A percentile compares a stretch with the other conserved stretches of the same genome.
These are phyloP conservation scores for Ramaria rubella DNA, from an alignment of 768 basidiomycete genomes.

Conservation along the genomic window DNA sequence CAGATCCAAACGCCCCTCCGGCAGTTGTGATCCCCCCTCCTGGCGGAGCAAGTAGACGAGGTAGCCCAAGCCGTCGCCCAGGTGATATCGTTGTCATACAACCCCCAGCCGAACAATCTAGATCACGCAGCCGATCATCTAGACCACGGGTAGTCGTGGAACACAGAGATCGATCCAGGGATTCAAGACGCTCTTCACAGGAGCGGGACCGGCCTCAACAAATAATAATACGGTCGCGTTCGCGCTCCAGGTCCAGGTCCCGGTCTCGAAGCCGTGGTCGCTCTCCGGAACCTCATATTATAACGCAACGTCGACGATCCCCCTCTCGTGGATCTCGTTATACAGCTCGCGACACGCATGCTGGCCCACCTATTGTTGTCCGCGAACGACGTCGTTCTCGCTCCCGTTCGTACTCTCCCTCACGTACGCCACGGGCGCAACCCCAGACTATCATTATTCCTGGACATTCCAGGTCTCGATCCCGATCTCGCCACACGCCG, in stretches of 20 bases:
- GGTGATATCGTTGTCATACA: not conserved
- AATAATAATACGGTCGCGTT: not conserved
- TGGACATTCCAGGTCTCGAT: not conserved
- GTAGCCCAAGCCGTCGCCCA: not conserved
- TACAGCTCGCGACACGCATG: not conserved
- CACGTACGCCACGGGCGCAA: not conserved
- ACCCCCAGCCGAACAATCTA: not conserved
- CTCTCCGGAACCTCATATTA: not conserved
- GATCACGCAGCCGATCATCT: not conserved
- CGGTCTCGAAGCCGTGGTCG: not conserved
- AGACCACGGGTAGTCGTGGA: not conserved
- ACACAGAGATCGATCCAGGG: not conserved
- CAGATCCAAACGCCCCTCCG: conserved; percentile 3
- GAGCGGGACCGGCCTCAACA: conserved; percentile 20
- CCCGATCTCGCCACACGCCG: not conserved
- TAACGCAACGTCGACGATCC: not conserved
- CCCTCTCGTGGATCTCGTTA: not conserved
- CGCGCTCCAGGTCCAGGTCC: not conserved
- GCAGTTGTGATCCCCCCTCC: not conserved
- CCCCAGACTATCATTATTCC: not conserved
- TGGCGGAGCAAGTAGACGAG: not conserved
- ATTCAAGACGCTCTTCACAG: not conserved
- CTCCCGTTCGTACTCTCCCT: not conserved
- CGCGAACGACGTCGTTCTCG: not conserved
- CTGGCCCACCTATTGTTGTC: not conserved